Evolutionary conservation across 1,139 yeast species (phyloP).

Genomic region (Geotrichum candidum): DNA sequence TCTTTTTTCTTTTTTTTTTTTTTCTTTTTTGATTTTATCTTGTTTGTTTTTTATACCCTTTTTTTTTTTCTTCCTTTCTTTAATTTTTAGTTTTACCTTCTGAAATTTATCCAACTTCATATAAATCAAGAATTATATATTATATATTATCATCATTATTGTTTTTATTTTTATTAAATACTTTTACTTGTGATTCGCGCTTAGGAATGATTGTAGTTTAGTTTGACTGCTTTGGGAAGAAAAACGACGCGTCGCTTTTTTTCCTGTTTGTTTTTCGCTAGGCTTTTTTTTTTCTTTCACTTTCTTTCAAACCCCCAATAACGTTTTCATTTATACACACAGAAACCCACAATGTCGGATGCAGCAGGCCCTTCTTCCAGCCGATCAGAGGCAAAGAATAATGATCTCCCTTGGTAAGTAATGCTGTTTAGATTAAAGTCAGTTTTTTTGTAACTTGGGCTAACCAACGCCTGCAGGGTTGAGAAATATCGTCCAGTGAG

Average conservation of each 20-base stretch:
- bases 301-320: neutral
- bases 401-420: conserved; percentile 16
- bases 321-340: neutral
- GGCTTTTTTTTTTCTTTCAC: neutral
- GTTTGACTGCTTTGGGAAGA: neutral
- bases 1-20: neutral
- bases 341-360: conserved; percentile 1
- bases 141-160: no score
- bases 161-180: neutral
- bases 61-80: neutral
- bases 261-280: neutral
- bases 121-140: neutral
- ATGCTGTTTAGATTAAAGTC: neutral
- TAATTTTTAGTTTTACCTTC: neutral
- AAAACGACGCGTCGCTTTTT: neutral
- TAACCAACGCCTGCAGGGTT: conserved; percentile 48
- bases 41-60: neutral
- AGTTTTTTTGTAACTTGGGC: neutral
- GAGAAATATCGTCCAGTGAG: conserved; percentile 85
- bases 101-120: neutral
- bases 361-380: conserved; percentile 13
- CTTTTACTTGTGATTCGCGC: neutral
- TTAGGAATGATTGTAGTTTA: neutral
- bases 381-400: conserved; percentile 3
- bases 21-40: neutral